phyloP scores from a whole-genome alignment of 1,284 basidiomycete genomes.

The Leccinum griseonigrum region DNA sequence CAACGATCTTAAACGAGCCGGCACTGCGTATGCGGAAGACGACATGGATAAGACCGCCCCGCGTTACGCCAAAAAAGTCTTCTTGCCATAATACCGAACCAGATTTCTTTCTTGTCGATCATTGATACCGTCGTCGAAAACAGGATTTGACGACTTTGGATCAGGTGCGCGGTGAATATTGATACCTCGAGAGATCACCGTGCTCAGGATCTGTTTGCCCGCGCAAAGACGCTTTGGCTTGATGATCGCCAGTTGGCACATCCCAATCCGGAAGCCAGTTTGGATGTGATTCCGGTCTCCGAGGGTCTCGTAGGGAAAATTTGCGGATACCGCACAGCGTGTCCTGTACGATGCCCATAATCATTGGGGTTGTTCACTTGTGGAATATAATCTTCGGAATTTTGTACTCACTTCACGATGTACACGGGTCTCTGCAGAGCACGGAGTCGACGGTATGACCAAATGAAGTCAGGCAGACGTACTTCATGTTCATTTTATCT shows the following conservation, averaged over 20 bases:
- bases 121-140: conserved; percentile 91
- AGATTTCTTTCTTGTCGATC: conserved; percentile 96
- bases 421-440: not conserved
- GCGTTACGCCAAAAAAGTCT: conserved; percentile 90
- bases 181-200: conserved; percentile 95
- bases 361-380: conserved; percentile 95
- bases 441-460: conserved; percentile 3
- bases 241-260: conserved; percentile 86
- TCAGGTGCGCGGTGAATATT: conserved; percentile 87
- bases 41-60: conserved; percentile 94
- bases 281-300: conserved; percentile 90
- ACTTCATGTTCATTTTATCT: conserved; percentile 99
- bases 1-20: no score
- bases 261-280: conserved; percentile 96
- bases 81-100: conserved; percentile 96
- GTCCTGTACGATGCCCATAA: conserved; percentile 99
- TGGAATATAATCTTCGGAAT: conserved; percentile 88
- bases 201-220: conserved; percentile 93
- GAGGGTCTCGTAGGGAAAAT: conserved; percentile 93
- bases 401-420: not conserved
- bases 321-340: conserved; percentile 98
- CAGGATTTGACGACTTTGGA: conserved; percentile 76
- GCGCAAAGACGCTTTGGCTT: conserved; percentile 99
- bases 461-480: conserved; percentile 36
- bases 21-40: conserved; percentile 67